Evolutionary conservation across 768 basidiomycete genomes (phyloP), one percentile per base, ranked within the genome.

Genomic region (Exidia glandulosa): DNA sequence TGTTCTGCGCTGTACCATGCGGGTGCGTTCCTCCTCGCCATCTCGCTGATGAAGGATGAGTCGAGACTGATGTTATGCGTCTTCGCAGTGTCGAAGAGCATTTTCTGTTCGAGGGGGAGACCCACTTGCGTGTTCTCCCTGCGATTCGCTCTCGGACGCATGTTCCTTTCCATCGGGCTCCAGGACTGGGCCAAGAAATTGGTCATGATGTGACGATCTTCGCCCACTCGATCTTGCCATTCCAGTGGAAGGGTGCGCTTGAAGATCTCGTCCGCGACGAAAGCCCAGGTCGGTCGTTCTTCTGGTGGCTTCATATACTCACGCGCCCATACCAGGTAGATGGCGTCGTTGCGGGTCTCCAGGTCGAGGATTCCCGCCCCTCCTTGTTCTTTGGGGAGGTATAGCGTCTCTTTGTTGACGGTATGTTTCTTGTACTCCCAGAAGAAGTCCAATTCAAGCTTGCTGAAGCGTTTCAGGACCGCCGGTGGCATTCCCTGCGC

Each of bases 401-500:
- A 5, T 10, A 45, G 41, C 6, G 41, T 45, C 12, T 19, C 41
- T 23, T 19, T 45, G 41, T 45, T 12, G 12, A 45, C 16, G 1
- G 41, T 14, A 23, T 45, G 2, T 45, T 23, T 45, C 33, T 60
- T 64, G 3, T 57, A 25, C 12, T 31, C 60, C 69, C 69, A 74
- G 2, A 75, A 62, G 33, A 74, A 75, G 3, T 66, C 59, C 1
- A 63, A n/a, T 2, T 66, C 66, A 3, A 32, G 62, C 32, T 64
- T 67, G 23, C 56, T 27, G 0, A 75, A 59, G 10, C 31, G 23
- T 2, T 65, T 59, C 31, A 67, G 66, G 0, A 73, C 61, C 0
- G 37, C 13, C 16, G 62, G 54, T 0, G 74, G 75, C 75, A 77
- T 76, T 0, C 72, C 73, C 61, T 77, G 74, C 0, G 72, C 73